Base-by-base conservation (phyloP, 257 asterid species). In the Fraxinus americana region DNA sequence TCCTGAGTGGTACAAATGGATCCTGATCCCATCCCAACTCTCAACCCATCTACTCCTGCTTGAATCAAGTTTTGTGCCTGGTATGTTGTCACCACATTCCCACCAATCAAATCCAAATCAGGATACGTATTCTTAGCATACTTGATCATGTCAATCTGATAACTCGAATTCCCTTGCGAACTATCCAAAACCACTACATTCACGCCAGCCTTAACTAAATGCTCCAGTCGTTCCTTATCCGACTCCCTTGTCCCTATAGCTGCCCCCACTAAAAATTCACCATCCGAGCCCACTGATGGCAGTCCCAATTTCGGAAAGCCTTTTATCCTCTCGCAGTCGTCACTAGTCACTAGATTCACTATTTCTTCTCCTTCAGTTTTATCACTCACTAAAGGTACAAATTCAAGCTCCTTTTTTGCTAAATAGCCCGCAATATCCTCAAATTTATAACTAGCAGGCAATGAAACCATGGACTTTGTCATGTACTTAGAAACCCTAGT, bases 21-120 rank as follows among this genome's bases (percentile, higher is more conserved):
- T 74, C 97, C 97, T 2, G 97, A 94, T 30, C 98, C 98, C 98
- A 94, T 94, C 34, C 97, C 98, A 78, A 94, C 98, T 82, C 98
- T 90, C 78, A 92, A 75, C 11, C 98, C 98, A 83, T 94, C 98
- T 36, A 87, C 97, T 5, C 93, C 97, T 0, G 96, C 89, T 82
- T 89, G 88, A 87, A 92, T 91, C 92, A 94, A 92, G 88, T 91
- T 92, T 74, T 90, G 91, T 0, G 97, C 97, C 72, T 94, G 98
- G 74, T 86, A 86, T 17, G 80, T 80, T 0, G 97, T 94, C 61
- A 94, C 97, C 38, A 94, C 93, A 86, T 94, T 94, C 72, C 97
- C 97, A 39, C 98, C 97, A 63, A 94, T 88, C 84, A 92, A 68
- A 85, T 94, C 97, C 83, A 92, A 72, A 11, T 91, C 85, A 0